A percentile compares a stretch with the other conserved stretches of the same genome.
These are phyloP conservation scores for Ophiobolus disseminans DNA, from an alignment of 2,329 filamentous ascomycete genomes.

Conservation along the genomic window DNA sequence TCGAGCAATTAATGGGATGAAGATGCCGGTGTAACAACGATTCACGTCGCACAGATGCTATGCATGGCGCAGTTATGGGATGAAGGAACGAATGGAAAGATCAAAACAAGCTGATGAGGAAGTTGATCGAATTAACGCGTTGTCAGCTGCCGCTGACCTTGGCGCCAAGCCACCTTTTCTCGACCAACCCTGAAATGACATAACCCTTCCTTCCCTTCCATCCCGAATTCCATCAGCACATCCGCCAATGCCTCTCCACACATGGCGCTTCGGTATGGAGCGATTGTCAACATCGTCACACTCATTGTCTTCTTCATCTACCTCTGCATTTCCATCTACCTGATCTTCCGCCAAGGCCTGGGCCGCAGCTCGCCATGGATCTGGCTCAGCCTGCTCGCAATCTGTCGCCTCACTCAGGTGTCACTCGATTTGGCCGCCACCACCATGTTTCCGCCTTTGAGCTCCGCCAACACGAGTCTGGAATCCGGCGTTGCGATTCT, in stretches of 20 bases:
- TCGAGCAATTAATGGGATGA: no score
- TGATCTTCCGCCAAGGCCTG: constrained; percentile 40
- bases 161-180: constrained; percentile 3
- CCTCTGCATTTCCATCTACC: constrained; percentile 35
- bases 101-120: not conserved
- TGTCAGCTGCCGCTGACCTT: constrained; percentile 2
- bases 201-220: not conserved
- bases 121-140: no score
- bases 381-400: constrained; percentile 38
- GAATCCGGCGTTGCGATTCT: constrained; percentile 46
- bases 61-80: no score
- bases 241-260: constrained; percentile 30
- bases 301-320: constrained; percentile 44
- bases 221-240: not conserved
- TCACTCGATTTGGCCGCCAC: constrained; percentile 46
- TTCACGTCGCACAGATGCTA: no score
- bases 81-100: not conserved
- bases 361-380: constrained; percentile 46
- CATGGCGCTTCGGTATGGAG: constrained; percentile 36
- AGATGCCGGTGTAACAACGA: no score
- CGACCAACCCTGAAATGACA: not conserved
- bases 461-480: constrained; percentile 35
- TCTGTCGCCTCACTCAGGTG: constrained; percentile 45
- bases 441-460: constrained; percentile 28
- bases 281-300: constrained; percentile 44